Base-by-base conservation (phyloP, 371 early-diverging fungal species). In the Lichtheimia ornata region DNA sequence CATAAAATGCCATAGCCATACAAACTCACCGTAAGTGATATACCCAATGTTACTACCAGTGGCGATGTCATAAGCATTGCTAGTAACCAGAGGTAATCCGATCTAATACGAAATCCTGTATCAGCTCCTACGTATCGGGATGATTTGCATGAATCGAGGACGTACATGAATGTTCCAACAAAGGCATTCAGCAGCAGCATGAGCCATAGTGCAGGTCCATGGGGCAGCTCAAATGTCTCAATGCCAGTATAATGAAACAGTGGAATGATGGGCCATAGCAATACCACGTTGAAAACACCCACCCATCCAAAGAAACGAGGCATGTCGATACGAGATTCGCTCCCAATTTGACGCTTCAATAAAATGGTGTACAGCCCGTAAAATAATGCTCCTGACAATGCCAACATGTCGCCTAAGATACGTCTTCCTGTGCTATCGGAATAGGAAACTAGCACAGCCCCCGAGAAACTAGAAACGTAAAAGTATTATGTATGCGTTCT, bases 61-160 rank as follows among this genome's bases (percentile, higher is more conserved):
- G 94, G 93, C 24, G 92, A 87, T 0, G 93, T 92, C 87, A 92
- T 84, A 3, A 93, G 74, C 85, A 91, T 86, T 4, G 93, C 78
- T 50, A 87, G 61, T 27, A 93, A 65, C 94, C 94, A 94, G 5
- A 93, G 63, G 56, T 88, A 91, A 61, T 93, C 94, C 0, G 91
- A 93, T 42, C 66, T 66, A 53, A 24, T 15, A 44, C 17, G 12
- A 4, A 2, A 30, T 22, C 22, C 22, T 22, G 22, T 22, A 45
- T n/a, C 17, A 41, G 3, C 18, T 13, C 5, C 1, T 4, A n/a
- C n/a, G n/a, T 54, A 12, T 11, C 7, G 35, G 17, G 28, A 17
- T n/a, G 0, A 0, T 15, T 27, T 5, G 9, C 30, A 17, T 30
- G 28, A 0, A 53, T 35, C 11, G 13, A 7, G 0, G 2, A 51